A percentile compares a stretch with the other conserved stretches of the same genome.
phyloP scores from a whole-genome alignment of 2,329 filamentous ascomycete genomes.

The Leptodontidium sp. region DNA sequence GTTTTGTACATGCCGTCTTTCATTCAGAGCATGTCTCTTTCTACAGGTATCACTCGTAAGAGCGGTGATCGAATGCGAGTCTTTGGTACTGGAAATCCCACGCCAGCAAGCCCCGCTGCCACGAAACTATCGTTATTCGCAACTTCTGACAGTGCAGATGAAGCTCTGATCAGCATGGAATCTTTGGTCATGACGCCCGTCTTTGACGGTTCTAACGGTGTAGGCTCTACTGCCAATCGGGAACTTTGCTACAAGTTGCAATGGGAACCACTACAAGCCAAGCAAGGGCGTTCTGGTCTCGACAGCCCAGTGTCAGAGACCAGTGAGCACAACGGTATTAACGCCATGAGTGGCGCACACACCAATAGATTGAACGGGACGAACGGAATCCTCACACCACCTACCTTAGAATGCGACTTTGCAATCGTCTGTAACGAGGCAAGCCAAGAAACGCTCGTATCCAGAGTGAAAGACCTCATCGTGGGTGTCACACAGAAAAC shows the following conservation, averaged over 20 bases:
- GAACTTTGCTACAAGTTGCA: slow-evolving; percentile 57
- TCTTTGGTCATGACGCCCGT: slow-evolving; percentile 53
- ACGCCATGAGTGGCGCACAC: background rate
- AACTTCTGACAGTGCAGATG: slow-evolving; percentile 42
- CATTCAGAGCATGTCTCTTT: slow-evolving; percentile 51
- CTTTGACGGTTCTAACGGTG: slow-evolving; percentile 47
- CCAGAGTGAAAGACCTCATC: slow-evolving; percentile 48
- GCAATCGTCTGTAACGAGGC: slow-evolving; percentile 51
- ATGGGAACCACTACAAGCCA: slow-evolving; percentile 51
- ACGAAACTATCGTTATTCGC: slow-evolving; percentile 51
- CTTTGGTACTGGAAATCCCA: slow-evolving; percentile 49
- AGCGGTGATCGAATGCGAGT: slow-evolving; percentile 48
- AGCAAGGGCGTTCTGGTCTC: background rate
- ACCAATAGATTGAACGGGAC: slow-evolving; percentile 1
- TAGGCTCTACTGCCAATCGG: slow-evolving; percentile 42
- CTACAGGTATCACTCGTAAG: slow-evolving; percentile 43
- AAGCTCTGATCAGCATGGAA: slow-evolving; percentile 49
- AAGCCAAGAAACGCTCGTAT: slow-evolving; percentile 46
- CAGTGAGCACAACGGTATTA: slow-evolving; percentile 1
- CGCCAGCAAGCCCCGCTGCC: slow-evolving; percentile 45
- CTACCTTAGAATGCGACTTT: slow-evolving; percentile 44
- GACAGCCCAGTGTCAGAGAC: slow-evolving; percentile 14
- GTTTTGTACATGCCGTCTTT: slow-evolving; percentile 55
- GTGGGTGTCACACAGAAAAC: slow-evolving; percentile 47
- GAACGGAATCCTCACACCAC: slow-evolving; percentile 12